Evolutionary conservation across 1,284 basidiomycete species (phyloP), one percentile per base, ranked within the genome.

Genomic region (Marasmius sp.): DNA sequence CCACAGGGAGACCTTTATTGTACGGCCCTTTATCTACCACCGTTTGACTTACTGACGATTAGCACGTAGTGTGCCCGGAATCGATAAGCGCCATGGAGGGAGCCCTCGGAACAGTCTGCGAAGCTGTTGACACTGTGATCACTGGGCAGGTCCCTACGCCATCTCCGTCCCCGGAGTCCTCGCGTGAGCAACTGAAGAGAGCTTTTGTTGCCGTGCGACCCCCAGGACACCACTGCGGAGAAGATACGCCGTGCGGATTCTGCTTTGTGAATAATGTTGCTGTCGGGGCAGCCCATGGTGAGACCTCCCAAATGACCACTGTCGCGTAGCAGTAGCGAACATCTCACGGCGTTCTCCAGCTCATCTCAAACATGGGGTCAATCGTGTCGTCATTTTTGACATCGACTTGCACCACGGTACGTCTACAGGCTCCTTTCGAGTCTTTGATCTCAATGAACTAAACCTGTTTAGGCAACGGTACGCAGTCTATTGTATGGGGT

Each of bases 191-290:
- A 0, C 53, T 74, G 2, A 69, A 73, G 12, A 84, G 86, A 39
- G 92, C 91, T 0, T 97, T 97, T 72, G 93, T 93, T 11, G 89
- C 87, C 0, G 84, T 97, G 36, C 78, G 95, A 49, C 95, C 95
- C 0, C 95, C 95, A 0, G 95, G 95, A 0, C 94, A 95, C 77
- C 95, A 96, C 69, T 97, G 94, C 68, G 92, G 92, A 1, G 93
- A 94, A 74, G 86, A 94, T 65, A 85, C 84, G 0, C 96, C 96
- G 0, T 91, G 88, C 8, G 97, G 96, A 0, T 96, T 95, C 74
- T 98, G 94, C 75, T 94, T 97, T 70, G 85, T 97, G 45, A 98
- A 98, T 71, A 98, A 98, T 70, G 93, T 96, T 0, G 88, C 91
- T 1, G 86, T 98, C 3, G 95, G 85, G 0, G 93, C 95, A 27